Evolutionary conservation across 179 eudicot species (phyloP).

Genomic region (Vitellaria paradoxa): DNA sequence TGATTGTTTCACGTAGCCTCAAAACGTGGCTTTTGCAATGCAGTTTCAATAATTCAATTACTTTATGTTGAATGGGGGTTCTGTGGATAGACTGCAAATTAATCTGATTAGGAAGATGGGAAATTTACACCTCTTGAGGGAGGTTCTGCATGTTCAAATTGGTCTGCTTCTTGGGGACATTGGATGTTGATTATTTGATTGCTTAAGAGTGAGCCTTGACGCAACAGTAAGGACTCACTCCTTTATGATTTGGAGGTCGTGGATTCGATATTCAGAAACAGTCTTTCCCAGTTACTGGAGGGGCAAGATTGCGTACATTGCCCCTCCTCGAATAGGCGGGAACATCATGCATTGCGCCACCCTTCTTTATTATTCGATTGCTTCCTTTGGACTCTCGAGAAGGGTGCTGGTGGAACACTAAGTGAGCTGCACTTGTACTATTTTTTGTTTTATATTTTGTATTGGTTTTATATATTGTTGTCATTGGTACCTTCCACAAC

Average conservation of each 20-base stretch:
- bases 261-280: too few species aligned
- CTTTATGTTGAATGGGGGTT: background rate
- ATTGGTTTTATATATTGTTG: background rate
- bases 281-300: too few species aligned
- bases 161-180: background rate
- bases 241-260: too few species aligned
- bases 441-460: background rate
- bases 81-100: background rate
- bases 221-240: too few species aligned
- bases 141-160: background rate
- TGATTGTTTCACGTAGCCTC: background rate
- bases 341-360: too few species aligned
- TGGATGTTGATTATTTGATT: background rate
- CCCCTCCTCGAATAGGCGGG: too few species aligned
- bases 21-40: too few species aligned
- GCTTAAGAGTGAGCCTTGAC: too few species aligned
- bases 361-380: background rate
- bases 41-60: background rate
- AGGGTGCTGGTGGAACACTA: background rate
- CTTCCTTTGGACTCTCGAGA: background rate
- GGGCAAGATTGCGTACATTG: too few species aligned
- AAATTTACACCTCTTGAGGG: background rate
- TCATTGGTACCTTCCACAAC: background rate
- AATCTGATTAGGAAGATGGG: background rate
- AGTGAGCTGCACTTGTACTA: background rate